These are phyloP conservation scores for Cystobasidium tubakii DNA, from an alignment of 768 basidiomycete species.

Conservation along the genomic window DNA sequence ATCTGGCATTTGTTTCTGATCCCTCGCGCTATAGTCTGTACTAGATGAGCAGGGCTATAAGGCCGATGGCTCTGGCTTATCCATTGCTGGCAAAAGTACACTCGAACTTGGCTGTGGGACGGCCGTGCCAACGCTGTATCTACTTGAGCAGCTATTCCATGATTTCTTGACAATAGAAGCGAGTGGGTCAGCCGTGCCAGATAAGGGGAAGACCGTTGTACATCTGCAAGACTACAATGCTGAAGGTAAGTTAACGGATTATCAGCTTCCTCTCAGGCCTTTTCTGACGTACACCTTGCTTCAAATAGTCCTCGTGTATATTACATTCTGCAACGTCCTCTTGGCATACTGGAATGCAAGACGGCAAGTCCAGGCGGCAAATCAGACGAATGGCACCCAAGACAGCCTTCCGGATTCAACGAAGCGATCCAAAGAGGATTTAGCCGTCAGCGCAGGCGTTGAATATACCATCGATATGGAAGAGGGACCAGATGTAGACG, in stretches of 20 bases:
- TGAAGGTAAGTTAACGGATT: conserved; percentile 43
- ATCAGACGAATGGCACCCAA: conserved; percentile 7
- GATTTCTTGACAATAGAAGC: conserved; percentile 51
- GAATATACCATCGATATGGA: conserved; percentile 21
- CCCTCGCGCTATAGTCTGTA: background rate
- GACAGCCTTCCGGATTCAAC: background rate
- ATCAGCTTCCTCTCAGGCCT: no score
- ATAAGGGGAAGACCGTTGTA: conserved; percentile 54
- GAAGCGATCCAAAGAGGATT: background rate
- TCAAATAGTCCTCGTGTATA: conserved; percentile 39
- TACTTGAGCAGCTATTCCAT: conserved; percentile 54
- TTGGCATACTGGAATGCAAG: conserved; percentile 53
- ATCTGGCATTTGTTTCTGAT: background rate
- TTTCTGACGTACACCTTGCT: conserved; percentile 43
- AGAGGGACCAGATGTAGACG: conserved; percentile 51
- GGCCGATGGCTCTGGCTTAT: conserved; percentile 58
- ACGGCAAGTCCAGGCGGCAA: conserved; percentile 33
- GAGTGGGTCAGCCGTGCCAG: conserved; percentile 34
- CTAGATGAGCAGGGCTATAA: conserved; percentile 43
- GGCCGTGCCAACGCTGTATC: conserved; percentile 69
- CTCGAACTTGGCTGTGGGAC: conserved; percentile 86
- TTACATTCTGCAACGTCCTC: conserved; percentile 68
- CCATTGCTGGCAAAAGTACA: background rate
- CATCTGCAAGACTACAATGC: conserved; percentile 90
- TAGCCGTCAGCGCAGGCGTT: background rate